Percentiles rank a stretch among this genome's conserved stretches.
Evolutionary conservation across 2,329 filamentous ascomycete genomes (phyloP).

Genomic region (Xylariaceae sp.): DNA sequence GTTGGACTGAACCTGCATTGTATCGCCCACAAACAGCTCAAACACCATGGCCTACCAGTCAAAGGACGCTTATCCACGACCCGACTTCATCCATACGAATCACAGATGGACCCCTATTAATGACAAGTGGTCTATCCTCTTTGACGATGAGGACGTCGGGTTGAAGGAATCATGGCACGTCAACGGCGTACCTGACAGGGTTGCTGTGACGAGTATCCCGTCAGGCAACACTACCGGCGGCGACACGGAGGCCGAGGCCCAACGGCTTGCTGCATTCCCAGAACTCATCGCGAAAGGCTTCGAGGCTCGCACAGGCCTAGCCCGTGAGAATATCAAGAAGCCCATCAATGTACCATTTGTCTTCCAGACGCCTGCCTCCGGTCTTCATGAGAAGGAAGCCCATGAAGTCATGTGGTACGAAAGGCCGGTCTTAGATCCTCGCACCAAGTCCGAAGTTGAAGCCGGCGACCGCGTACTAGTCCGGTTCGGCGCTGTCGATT

Average conservation of each 20-base stretch:
- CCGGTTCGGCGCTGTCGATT: constrained; percentile 58
- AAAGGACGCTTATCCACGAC: constrained; percentile 51
- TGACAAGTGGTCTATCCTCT: constrained; percentile 58
- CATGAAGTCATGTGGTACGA: constrained; percentile 67
- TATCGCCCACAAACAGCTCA: not conserved
- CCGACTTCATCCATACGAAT: constrained; percentile 54
- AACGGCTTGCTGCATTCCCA: constrained; percentile 46
- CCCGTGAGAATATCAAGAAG: constrained; percentile 39
- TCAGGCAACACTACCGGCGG: constrained; percentile 15
- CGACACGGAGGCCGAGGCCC: constrained; percentile 36
- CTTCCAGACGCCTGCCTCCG: constrained; percentile 60
- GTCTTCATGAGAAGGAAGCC: constrained; percentile 54
- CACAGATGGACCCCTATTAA: constrained; percentile 58
- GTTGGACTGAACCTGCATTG: not conserved
- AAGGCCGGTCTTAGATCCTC: constrained; percentile 45
- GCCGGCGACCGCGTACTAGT: constrained; percentile 42
- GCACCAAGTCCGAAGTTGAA: constrained; percentile 38
- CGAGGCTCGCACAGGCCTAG: constrained; percentile 28
- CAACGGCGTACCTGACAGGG: constrained; percentile 42
- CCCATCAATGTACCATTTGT: constrained; percentile 60
- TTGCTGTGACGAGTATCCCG: constrained; percentile 27
- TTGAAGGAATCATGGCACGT: constrained; percentile 49
- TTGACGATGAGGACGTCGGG: constrained; percentile 59
- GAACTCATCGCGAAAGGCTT: constrained; percentile 45
- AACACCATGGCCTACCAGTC: constrained; percentile 29